Percentiles rank a stretch among this genome's conserved stretches.
Evolutionary conservation across 306 rosid genomes (phyloP).

Genomic region (Lathyrus sativus): DNA sequence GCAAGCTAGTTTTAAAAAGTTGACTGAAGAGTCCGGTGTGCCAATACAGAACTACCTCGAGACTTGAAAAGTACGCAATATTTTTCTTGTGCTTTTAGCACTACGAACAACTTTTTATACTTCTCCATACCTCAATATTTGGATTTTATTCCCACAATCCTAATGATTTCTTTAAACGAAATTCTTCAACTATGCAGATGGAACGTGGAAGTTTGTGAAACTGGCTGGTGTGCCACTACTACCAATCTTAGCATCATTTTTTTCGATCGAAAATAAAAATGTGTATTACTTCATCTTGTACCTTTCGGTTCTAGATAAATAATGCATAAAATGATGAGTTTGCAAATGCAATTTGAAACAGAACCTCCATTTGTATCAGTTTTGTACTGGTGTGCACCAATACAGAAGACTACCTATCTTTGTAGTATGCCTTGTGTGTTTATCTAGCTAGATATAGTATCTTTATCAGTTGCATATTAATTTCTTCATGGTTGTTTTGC

Average conservation of each 20-base stretch:
- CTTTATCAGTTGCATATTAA: not conserved
- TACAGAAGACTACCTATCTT: not conserved
- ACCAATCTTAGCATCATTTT: not conserved
- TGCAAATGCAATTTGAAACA: slow-evolving; percentile 9
- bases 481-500: too few relatives aligned
- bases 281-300: not conserved
- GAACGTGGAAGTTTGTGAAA: slow-evolving; percentile 14
- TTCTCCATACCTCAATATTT: slow-evolving; percentile 1
- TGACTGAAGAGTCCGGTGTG: slow-evolving; percentile 71
- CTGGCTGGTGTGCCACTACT: slow-evolving; percentile 14
- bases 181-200: slow-evolving; percentile 18
- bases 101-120: slow-evolving; percentile 5
- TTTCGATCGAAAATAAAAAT: slow-evolving; percentile 13
- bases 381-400: not conserved
- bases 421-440: not conserved
- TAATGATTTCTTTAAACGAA: not conserved
- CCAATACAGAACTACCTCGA: slow-evolving; percentile 49
- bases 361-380: not conserved
- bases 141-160: slow-evolving; percentile 1
- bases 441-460: not conserved
- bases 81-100: slow-evolving; percentile 30
- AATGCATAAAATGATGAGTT: not conserved
- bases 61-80: slow-evolving; percentile 33
- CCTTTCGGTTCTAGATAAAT: not conserved
- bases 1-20: slow-evolving; percentile 68